These are phyloP conservation scores for Candida awuae DNA, from an alignment of 805 yeast species.

Conservation along the genomic window DNA sequence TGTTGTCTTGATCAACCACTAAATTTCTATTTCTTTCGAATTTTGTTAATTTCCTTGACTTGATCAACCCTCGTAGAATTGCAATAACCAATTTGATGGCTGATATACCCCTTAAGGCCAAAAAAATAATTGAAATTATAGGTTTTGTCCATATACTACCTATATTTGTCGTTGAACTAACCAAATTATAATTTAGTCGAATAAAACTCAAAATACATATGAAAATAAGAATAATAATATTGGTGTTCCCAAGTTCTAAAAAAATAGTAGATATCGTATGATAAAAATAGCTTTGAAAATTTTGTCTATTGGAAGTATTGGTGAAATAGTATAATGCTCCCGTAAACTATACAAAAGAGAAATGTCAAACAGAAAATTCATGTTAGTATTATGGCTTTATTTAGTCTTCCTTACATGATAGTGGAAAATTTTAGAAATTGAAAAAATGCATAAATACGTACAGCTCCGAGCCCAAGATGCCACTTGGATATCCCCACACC, in stretches of 20 bases:
- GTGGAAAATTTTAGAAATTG: background rate
- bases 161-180: conserved; percentile 1
- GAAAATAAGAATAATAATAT: conserved; percentile 7
- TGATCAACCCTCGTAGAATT: conserved; percentile 12
- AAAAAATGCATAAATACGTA: conserved; percentile 7
- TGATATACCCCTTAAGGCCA: conserved; percentile 14
- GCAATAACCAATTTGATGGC: conserved; percentile 12
- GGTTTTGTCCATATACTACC: conserved; percentile 12
- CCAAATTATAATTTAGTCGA: conserved; percentile 4
- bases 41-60: conserved; percentile 14
- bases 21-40: conserved; percentile 3
- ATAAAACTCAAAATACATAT: conserved; percentile 11
- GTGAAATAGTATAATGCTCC: conserved; percentile 14
- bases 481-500: conserved; percentile 21
- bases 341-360: conserved; percentile 8
- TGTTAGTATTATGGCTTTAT: conserved; percentile 2
- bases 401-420: background rate
- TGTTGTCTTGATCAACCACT: background rate
- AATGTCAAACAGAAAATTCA: background rate
- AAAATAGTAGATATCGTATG: conserved; percentile 5
- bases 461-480: conserved; percentile 17
- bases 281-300: conserved; percentile 12
- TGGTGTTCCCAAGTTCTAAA: conserved; percentile 8
- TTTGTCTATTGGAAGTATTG: conserved; percentile 10
- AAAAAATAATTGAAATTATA: conserved; percentile 12